Evolutionary conservation across 148 eudicot species (phyloP).

Genomic region (Nyssa sinensis): DNA sequence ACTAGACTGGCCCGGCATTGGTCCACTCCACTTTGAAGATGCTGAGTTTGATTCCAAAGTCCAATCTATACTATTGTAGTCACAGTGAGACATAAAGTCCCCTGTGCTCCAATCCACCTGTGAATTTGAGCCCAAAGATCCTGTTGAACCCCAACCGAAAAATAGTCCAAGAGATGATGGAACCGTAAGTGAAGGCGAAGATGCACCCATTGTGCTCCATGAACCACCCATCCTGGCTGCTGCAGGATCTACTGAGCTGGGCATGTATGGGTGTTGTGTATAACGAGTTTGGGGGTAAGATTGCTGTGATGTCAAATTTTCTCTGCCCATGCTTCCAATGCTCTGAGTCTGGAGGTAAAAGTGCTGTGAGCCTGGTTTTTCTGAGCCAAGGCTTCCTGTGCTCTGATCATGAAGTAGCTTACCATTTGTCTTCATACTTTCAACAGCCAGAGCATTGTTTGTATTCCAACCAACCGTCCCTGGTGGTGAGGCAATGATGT

Average conservation of each 20-base stretch:
- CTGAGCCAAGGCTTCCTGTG: not conserved
- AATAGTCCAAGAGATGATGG: not conserved
- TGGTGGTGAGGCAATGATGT: not conserved
- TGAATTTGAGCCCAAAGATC: not conserved
- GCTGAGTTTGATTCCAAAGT: not conserved
- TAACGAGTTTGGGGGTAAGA: not conserved
- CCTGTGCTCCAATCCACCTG: not conserved
- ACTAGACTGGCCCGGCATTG: not conserved
- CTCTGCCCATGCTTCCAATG: not conserved
- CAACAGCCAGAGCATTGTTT: not conserved
- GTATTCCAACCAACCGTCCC: not conserved
- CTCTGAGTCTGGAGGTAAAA: not conserved
- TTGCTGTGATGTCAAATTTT: not conserved
- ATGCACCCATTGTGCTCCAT: not conserved
- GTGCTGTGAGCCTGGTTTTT: not conserved
- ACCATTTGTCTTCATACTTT: not conserved
- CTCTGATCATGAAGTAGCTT: not conserved
- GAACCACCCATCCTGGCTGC: not conserved
- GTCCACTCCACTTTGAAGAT: not conserved
- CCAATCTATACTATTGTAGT: not conserved
- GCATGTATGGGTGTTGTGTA: not conserved
- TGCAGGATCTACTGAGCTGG: not conserved
- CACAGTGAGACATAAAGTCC: not conserved
- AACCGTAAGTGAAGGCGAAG: not conserved
- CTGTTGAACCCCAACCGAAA: not conserved